Evolutionary conservation across 2,329 filamentous ascomycete species (phyloP), one percentile per base, ranked within the genome.

Genomic region (Helotiales sp.): DNA sequence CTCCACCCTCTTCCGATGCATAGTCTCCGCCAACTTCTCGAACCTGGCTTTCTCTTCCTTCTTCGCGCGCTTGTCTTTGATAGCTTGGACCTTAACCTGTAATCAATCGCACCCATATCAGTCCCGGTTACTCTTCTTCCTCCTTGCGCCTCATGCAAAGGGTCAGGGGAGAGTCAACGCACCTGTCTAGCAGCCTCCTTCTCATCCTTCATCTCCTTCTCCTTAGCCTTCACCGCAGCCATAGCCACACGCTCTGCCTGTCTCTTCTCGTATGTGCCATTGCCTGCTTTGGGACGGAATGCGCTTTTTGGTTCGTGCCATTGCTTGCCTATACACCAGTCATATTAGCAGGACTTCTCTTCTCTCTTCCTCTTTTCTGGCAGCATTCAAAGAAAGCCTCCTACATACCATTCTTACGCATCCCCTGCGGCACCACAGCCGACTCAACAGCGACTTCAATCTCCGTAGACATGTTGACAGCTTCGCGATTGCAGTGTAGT

Each of bases 1-100:
- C 82, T 99, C 96, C 13, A 98, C 91, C 69, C 94, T 87, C 86
- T 97, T 98, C 81, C 88, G 89, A 83, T 98, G 95, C 96, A 99
- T 98, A 84, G 96, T 98, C 82, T 93, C 93, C 22, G 93, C 95
- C 88, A 99, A 88, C 84, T 94, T 93, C 79, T 93, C 93, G 78
- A 95, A 98, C 73, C 95, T 86, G 76, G 94, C 93, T 80, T 91
- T 93, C 84, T 98, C 96, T 75, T 93, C 94, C 85, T 97, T 98
- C 61, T 90, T 92, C 22, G 89, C 91, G 73, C 93, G 87, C 80
- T 91, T 94, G 71, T 97, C 93, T 76, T 91, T 94, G 77, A 98
- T 92, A 11, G 86, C 86, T 76, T 94, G 87, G 63, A 96, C 88
- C 73, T 89, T 89, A 77, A 87, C 85, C 92, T 97, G 76, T 45